Percentiles rank a stretch among this genome's conserved stretches.
These are phyloP conservation scores for Picea sitchensis DNA, from an alignment of 75 land plant genomes.

Conservation along the genomic window DNA sequence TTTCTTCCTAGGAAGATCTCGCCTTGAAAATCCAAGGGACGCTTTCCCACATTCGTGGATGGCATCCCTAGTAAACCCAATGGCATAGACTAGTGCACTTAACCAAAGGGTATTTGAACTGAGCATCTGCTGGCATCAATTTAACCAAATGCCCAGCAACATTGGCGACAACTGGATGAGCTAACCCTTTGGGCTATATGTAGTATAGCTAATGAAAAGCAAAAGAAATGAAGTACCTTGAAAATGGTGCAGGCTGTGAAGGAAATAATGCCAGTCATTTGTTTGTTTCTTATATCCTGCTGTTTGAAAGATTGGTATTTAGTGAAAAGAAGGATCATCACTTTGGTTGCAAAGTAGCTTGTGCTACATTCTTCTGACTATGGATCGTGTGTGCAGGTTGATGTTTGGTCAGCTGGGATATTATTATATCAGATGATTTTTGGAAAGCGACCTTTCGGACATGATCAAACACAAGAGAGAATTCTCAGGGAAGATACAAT, in stretches of 20 bases:
- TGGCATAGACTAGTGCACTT: no score
- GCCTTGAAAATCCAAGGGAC: no score
- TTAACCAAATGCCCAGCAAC: no score
- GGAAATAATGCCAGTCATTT: not conserved
- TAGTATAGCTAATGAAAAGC: no score
- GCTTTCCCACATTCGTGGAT: no score
- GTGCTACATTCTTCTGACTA: not conserved
- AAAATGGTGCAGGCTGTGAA: not conserved
- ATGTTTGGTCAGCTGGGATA: conserved; percentile 98
- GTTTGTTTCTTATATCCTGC: not conserved
- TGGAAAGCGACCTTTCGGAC: conserved; percentile 95
- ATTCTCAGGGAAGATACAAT: conserved; percentile 96
- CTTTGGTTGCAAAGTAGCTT: not conserved
- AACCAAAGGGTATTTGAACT: no score
- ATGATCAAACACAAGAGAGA: conserved; percentile 90
- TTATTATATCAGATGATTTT: conserved; percentile 95
- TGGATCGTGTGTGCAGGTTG: conserved; percentile 56
- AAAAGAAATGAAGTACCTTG: not conserved
- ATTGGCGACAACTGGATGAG: no score
- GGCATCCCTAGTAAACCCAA: no score
- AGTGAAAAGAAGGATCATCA: not conserved
- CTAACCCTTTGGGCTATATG: no score
- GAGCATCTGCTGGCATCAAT: no score
- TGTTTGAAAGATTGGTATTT: not conserved
- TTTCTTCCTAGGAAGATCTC: no score